Evolutionary conservation across 352 stramenopile species (phyloP).

Genomic region (Pythium dissotocum): DNA sequence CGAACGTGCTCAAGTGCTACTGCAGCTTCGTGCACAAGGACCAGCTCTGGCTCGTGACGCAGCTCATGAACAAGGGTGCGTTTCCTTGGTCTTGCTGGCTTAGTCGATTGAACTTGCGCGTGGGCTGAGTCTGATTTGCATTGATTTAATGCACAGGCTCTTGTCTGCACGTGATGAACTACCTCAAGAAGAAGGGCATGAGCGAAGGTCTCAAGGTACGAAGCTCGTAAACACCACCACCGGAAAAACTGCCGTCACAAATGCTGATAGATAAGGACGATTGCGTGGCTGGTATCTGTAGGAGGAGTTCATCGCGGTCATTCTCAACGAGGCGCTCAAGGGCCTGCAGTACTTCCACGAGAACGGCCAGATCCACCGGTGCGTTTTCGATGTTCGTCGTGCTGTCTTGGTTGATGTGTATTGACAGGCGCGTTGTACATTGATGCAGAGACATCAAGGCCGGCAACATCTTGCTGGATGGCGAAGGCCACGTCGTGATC

Average conservation of each 20-base stretch:
- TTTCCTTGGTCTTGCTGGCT: slow-evolving; percentile 8
- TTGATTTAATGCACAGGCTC: slow-evolving; percentile 53
- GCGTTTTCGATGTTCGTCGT: not conserved
- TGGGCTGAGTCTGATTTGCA: slow-evolving; percentile 4
- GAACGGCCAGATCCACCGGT: slow-evolving; percentile 97
- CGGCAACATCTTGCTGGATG: slow-evolving; percentile 96
- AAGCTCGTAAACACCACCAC: too few species aligned
- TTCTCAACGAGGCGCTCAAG: slow-evolving; percentile 96
- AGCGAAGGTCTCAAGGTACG: slow-evolving; percentile 79
- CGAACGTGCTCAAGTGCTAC: slow-evolving; percentile 98
- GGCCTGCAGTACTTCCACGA: slow-evolving; percentile 99
- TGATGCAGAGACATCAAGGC: slow-evolving; percentile 95
- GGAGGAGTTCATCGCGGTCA: slow-evolving; percentile 97
- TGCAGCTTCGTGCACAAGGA: slow-evolving; percentile 97
- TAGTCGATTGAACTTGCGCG: not conserved
- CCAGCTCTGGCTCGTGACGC: slow-evolving; percentile 98
- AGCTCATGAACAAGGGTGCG: slow-evolving; percentile 97
- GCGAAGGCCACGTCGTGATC: slow-evolving; percentile 94
- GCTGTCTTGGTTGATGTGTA: not conserved
- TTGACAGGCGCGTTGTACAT: slow-evolving; percentile 44
- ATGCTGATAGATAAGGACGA: not conserved
- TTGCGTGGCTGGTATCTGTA: slow-evolving; percentile 28
- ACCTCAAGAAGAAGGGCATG: slow-evolving; percentile 89
- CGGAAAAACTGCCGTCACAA: not conserved
- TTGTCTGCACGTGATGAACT: slow-evolving; percentile 97